Conservation (phyloP, 371 early-diverging fungal genomes). For the Gilbertella persicaria region DNA sequence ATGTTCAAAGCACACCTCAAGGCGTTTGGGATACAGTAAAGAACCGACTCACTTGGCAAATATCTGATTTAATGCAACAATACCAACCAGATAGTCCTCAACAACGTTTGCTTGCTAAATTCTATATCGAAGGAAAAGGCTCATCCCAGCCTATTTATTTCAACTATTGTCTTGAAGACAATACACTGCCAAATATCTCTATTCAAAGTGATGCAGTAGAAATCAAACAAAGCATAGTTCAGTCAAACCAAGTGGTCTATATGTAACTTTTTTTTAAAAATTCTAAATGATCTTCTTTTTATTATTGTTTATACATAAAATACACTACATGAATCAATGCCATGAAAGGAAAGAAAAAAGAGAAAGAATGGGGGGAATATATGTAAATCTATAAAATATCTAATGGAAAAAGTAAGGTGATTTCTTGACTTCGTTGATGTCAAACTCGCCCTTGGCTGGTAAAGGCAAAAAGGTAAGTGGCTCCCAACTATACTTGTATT, state of each 20-base stretch:
- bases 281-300: background rate
- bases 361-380: background rate
- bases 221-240: background rate
- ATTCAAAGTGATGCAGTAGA: background rate
- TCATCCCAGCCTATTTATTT: slow-evolving; percentile 3
- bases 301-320: background rate
- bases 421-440: slow-evolving; percentile 76
- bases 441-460: slow-evolving; percentile 85
- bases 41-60: slow-evolving; percentile 9
- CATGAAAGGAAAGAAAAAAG: background rate
- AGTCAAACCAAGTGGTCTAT: background rate
- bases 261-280: background rate
- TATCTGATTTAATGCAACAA: slow-evolving; percentile 10
- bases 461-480: slow-evolving; percentile 73
- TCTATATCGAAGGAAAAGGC: background rate
- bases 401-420: slow-evolving; percentile 90
- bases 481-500: slow-evolving; percentile 63
- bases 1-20: slow-evolving; percentile 21
- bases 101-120: slow-evolving; percentile 13
- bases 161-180: background rate
- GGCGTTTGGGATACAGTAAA: slow-evolving; percentile 12
- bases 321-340: background rate
- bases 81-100: background rate
- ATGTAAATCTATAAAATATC: background rate
- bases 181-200: background rate